Evolutionary conservation across 1,139 yeast species (phyloP).

Genomic region (Yamadazyma membranifaciens): DNA sequence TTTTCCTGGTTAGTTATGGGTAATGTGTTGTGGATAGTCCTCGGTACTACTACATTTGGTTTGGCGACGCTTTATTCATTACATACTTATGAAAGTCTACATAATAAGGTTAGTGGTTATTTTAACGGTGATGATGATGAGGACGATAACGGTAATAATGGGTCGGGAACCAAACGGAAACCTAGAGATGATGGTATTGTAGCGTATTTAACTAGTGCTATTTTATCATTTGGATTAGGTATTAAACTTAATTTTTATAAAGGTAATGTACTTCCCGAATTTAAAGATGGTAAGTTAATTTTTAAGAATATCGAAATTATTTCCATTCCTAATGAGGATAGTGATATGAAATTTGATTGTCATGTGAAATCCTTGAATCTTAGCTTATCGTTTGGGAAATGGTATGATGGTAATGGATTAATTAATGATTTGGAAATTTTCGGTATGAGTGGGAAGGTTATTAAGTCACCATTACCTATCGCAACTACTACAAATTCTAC

Average conservation of each 20-base stretch:
- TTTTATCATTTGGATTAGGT: conserved; percentile 42
- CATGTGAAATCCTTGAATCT: conserved; percentile 54
- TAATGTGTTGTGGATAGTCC: conserved; percentile 54
- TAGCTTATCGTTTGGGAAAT: conserved; percentile 61
- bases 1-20: conserved; percentile 58
- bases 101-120: conserved; percentile 18
- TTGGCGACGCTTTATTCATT: conserved; percentile 50
- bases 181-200: conserved; percentile 26
- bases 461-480: conserved; percentile 13
- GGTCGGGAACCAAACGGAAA: not conserved
- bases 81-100: conserved; percentile 37
- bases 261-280: conserved; percentile 42
- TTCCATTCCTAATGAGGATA: conserved; percentile 18
- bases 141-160: conserved; percentile 11
- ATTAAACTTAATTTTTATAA: conserved; percentile 33
- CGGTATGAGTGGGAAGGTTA: conserved; percentile 58
- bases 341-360: conserved; percentile 31
- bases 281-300: conserved; percentile 60
- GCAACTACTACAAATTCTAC: not conserved
- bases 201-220: conserved; percentile 34
- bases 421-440: conserved; percentile 59
- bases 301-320: conserved; percentile 51
- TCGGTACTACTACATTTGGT: conserved; percentile 67
- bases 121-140: conserved; percentile 14
- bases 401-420: conserved; percentile 69